A percentile compares a stretch with the other conserved stretches of the same genome.
Evolutionary conservation across 2,329 filamentous ascomycete species (phyloP).

Genomic region (Arthrobotrys sphaeroides): DNA sequence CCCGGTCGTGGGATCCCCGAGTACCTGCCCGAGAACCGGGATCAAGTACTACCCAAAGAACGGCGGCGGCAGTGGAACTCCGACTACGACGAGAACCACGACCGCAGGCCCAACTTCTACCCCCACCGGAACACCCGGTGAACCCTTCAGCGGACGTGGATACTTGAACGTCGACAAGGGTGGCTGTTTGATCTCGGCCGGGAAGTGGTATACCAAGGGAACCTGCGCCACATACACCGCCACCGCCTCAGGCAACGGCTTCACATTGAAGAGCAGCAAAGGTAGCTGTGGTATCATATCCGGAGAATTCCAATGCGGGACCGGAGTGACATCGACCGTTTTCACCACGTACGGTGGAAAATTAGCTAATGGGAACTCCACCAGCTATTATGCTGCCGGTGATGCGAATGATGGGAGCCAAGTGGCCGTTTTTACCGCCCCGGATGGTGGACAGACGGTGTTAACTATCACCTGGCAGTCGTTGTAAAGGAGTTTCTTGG

Average conservation of each 20-base stretch:
- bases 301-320: slow-evolving; percentile 59
- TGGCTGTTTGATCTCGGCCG: slow-evolving; percentile 74
- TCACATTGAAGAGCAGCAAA: slow-evolving; percentile 70
- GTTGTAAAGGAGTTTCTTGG: slow-evolving; percentile 14
- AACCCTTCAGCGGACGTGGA: slow-evolving; percentile 69
- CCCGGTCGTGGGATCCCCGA: slow-evolving; percentile 68
- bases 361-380: slow-evolving; percentile 8
- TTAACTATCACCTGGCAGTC: slow-evolving; percentile 31
- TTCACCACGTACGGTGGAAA: slow-evolving; percentile 39
- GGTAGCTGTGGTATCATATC: slow-evolving; percentile 69
- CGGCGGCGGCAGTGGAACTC: slow-evolving; percentile 43
- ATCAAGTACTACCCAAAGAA: slow-evolving; percentile 74
- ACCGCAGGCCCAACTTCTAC: slow-evolving; percentile 61
- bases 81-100: slow-evolving; percentile 59
- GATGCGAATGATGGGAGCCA: slow-evolving; percentile 42
- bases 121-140: slow-evolving; percentile 29
- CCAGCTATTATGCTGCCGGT: slow-evolving; percentile 11
- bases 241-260: slow-evolving; percentile 64
- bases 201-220: slow-evolving; percentile 74
- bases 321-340: slow-evolving; percentile 31
- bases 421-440: slow-evolving; percentile 20
- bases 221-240: slow-evolving; percentile 75
- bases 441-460: not conserved
- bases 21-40: slow-evolving; percentile 68
- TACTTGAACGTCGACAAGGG: slow-evolving; percentile 68